A percentile compares a stretch with the other conserved stretches of the same genome.
Evolutionary conservation across 345 rosid species (phyloP).

Genomic region (Gossypium longicalyx): DNA sequence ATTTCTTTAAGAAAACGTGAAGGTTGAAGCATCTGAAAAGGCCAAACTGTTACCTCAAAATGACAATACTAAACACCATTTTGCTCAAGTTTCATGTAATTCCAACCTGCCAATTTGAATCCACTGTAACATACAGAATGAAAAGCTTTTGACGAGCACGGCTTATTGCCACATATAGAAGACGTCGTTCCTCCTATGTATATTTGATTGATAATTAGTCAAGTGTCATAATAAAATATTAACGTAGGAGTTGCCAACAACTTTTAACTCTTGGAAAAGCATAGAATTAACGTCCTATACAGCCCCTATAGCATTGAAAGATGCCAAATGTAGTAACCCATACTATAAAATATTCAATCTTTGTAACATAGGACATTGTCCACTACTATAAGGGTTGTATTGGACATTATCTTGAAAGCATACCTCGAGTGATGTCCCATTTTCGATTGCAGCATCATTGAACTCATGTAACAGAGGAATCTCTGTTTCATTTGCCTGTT

Average conservation of each 20-base stretch:
- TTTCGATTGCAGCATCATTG: slow-evolving; percentile 43
- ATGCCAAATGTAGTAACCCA: not conserved
- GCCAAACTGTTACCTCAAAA: slow-evolving; percentile 23
- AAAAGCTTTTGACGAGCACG: slow-evolving; percentile 83
- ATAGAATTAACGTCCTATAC: not conserved
- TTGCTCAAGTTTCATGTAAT: slow-evolving; percentile 13
- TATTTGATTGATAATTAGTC: slow-evolving; percentile 20
- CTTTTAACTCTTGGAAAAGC: slow-evolving; percentile 11
- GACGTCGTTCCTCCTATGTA: slow-evolving; percentile 83
- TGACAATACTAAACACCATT: slow-evolving; percentile 14
- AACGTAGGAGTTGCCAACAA: not conserved
- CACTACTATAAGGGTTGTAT: not conserved
- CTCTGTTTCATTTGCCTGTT: slow-evolving; percentile 90
- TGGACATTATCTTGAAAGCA: slow-evolving; percentile 5
- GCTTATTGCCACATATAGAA: slow-evolving; percentile 92
- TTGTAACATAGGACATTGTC: not conserved
- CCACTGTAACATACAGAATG: slow-evolving; percentile 72
- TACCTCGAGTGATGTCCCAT: slow-evolving; percentile 70
- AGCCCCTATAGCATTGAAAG: not conserved
- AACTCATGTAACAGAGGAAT: slow-evolving; percentile 80
- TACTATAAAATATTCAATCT: not conserved
- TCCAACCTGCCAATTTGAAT: slow-evolving; percentile 91
- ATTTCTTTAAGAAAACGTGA: slow-evolving; percentile 92
- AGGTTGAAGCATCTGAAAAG: slow-evolving; percentile 77
- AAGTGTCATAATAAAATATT: slow-evolving; percentile 2